Conservation (phyloP, 106 monocot genomes). For the Iris macrosiphon region DNA sequence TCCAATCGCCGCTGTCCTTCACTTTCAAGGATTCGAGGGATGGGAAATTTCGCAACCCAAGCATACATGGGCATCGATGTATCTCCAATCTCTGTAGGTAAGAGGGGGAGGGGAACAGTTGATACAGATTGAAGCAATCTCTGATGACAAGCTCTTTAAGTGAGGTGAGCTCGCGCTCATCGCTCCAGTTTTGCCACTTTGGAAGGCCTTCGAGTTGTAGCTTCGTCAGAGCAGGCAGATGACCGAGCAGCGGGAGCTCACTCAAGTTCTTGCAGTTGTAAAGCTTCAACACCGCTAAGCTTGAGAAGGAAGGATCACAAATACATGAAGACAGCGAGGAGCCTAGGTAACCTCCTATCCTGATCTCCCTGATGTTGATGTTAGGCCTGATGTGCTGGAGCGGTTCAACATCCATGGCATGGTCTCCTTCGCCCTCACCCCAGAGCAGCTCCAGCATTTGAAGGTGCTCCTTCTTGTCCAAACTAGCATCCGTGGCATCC, state of each 20-base stretch:
- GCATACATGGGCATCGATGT: not conserved
- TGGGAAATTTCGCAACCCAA: not conserved
- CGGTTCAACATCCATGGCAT: too few relatives aligned
- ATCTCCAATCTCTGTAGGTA: not conserved
- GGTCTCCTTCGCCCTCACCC: not conserved
- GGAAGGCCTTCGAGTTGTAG: not conserved
- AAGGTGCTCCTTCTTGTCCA: conserved; percentile 5
- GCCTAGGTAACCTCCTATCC: too few relatives aligned
- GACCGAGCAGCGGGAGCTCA: not conserved
- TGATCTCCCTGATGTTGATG: too few relatives aligned
- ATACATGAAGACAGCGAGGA: not conserved
- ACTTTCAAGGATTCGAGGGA: not conserved
- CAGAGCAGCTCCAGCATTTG: not conserved
- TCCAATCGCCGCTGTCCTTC: not conserved
- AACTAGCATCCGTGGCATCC: conserved; percentile 12
- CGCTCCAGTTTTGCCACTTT: too few relatives aligned
- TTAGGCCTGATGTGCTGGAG: too few relatives aligned
- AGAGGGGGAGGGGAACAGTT: too few relatives aligned
- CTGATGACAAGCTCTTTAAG: too few relatives aligned
- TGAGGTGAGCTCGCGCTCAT: too few relatives aligned
- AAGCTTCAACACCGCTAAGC: not conserved
- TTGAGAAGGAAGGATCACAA: not conserved
- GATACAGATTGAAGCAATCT: too few relatives aligned
- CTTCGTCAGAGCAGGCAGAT: not conserved
- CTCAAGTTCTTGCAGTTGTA: not conserved